Evolutionary conservation across 2,329 filamentous ascomycete species (phyloP).

Genomic region (Tympanopsis confertula): DNA sequence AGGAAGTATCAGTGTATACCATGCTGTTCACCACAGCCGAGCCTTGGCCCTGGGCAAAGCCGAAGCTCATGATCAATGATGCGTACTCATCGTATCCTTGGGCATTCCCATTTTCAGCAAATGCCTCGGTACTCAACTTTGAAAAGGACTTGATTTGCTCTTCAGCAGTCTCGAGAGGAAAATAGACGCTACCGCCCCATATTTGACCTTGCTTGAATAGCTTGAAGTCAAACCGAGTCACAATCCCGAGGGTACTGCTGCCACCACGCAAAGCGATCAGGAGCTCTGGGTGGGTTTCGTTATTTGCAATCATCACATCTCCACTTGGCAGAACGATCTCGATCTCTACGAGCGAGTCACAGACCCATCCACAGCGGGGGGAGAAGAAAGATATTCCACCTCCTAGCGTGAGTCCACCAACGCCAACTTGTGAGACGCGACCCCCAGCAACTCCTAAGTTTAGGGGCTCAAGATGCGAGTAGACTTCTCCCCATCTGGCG

Average conservation of each 20-base stretch:
- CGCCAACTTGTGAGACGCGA: conserved; percentile 1
- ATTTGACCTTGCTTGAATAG: background rate
- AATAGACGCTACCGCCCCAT: background rate
- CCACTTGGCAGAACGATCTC: conserved; percentile 2
- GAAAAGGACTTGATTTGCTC: no score
- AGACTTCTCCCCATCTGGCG: conserved; percentile 2
- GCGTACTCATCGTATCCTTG: background rate
- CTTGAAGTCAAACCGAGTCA: conserved; percentile 6
- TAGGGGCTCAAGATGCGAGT: conserved; percentile 1
- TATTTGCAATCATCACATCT: background rate
- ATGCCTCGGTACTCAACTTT: background rate
- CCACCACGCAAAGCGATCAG: conserved; percentile 13
- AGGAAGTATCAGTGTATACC: background rate
- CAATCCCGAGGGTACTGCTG: conserved; percentile 13
- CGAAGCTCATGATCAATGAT: background rate
- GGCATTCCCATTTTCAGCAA: background rate
- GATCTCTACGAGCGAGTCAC: conserved; percentile 1
- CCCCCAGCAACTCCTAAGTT: conserved; percentile 2
- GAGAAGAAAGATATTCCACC: conserved; percentile 2
- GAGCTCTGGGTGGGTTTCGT: conserved; percentile 8
- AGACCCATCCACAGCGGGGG: background rate
- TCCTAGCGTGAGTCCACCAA: conserved; percentile 2
- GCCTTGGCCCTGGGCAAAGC: background rate
- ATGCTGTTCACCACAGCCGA: background rate
- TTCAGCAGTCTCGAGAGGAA: background rate